These are phyloP conservation scores for Emergomyces pasteurianus DNA, from an alignment of 2,329 filamentous ascomycete genomes.

Conservation along the genomic window DNA sequence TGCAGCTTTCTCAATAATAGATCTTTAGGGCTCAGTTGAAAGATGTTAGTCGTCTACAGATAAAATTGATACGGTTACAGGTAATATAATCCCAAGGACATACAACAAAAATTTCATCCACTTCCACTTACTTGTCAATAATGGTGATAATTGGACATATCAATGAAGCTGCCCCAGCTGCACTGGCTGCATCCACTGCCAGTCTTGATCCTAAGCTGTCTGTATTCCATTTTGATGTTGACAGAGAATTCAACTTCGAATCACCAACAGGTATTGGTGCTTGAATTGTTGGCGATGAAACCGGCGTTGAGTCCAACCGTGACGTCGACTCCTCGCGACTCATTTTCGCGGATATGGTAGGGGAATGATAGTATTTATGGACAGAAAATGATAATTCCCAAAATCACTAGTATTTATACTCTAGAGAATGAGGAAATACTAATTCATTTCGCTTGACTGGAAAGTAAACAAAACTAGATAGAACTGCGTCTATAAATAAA, in stretches of 20 bases:
- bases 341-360: neutral
- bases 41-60: neutral
- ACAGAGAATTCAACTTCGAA: neutral
- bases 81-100: neutral
- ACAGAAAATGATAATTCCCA: neutral
- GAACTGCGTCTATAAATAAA: neutral
- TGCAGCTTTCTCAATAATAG: conserved; percentile 40
- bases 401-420: neutral
- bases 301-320: neutral
- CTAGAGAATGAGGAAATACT: neutral
- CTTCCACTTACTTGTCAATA: conserved; percentile 62
- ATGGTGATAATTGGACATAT: conserved; percentile 78
- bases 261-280: neutral
- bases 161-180: conserved; percentile 57
- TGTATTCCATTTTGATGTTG: conserved; percentile 54
- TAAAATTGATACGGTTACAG: neutral
- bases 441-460: neutral
- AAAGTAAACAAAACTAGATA: neutral
- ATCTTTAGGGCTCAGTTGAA: conserved; percentile 20
- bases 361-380: neutral
- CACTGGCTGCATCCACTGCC: conserved; percentile 56
- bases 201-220: conserved; percentile 56
- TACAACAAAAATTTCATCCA: conserved; percentile 1
- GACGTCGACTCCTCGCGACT: neutral
- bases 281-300: neutral